phyloP scores from a whole-genome alignment of 306 rosid genomes.

The Citrullus colocynthis region DNA sequence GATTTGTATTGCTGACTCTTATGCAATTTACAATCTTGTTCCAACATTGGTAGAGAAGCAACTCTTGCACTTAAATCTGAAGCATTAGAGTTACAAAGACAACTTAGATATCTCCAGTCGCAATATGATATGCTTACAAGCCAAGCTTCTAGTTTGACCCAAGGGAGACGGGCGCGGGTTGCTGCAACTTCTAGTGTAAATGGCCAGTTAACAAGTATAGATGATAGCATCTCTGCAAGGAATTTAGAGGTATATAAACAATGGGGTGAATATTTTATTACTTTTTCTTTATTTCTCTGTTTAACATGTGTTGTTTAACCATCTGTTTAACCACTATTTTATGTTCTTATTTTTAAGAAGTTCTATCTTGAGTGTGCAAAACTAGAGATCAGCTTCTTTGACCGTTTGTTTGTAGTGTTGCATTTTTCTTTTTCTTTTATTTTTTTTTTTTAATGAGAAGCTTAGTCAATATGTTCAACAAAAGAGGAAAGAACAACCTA shows the following conservation, averaged over 20 bases:
- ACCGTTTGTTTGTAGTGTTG: no score
- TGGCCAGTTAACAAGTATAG: slow-evolving; percentile 67
- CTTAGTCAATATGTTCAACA: no score
- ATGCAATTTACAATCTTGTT: not conserved
- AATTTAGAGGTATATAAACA: slow-evolving; percentile 55
- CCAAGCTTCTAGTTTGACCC: slow-evolving; percentile 71
- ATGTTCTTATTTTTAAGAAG: no score
- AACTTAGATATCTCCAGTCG: slow-evolving; percentile 52
- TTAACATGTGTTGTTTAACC: no score
- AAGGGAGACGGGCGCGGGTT: slow-evolving; percentile 89
- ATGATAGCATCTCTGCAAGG: slow-evolving; percentile 75
- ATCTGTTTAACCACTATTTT: no score
- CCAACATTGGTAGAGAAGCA: slow-evolving; percentile 44
- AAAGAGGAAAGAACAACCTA: no score
- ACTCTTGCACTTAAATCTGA: slow-evolving; percentile 64
- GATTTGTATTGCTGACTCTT: not conserved
- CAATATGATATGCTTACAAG: slow-evolving; percentile 79
- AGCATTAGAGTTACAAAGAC: slow-evolving; percentile 66
- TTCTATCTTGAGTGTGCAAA: no score
- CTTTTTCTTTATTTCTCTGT: no score
- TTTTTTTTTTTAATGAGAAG: no score
- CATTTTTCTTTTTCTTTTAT: no score
- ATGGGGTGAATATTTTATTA: not conserved
- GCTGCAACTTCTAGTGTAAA: slow-evolving; percentile 85
- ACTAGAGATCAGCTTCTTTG: no score